Evolutionary conservation across 805 yeast genomes (phyloP), one percentile per base, ranked within the genome.

Genomic region (Metschnikowia lochheadii): DNA sequence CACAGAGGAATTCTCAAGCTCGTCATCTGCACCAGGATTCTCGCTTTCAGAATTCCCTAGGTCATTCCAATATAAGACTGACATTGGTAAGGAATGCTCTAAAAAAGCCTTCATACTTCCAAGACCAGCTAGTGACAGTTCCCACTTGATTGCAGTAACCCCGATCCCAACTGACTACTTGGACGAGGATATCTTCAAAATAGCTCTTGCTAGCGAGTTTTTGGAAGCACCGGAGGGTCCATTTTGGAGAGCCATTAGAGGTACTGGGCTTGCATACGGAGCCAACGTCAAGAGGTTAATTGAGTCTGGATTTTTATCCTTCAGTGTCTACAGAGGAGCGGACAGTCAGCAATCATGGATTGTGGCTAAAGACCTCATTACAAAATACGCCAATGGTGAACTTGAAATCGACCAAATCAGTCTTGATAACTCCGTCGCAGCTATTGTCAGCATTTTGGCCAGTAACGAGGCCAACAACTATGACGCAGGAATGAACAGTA

Each of bases 211-310:
- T 6, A 77, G 85, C 6, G 90, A 87, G 49, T 86, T 83, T 59
- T 72, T 94, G 49, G 87, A 85, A 56, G 86, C 89, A 35, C 89
- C 89, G 17, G 99, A 94, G 66, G 99, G 99, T 2, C 99, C 98
- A 34, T 85, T 92, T 55, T 92, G 98, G 97, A 80, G 89, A 60
- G 96, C 95, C 49, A 87, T 94, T 33, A 81, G 99, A 68, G 99
- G 99, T 38, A 79, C 90, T 1, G 99, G 99, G 2, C 72, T 88
- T 40, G 97, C 97, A 0, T 94, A 94, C 65, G 97, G 97, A 36
- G 94, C 92, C 1, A 52, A 53, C 40, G 74, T 89, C 57, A 63
- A 75, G 40, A 75, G 81, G 44, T 77, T 78, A 54, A 62, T 80
- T 11, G 96, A 89, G 57, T 69, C 80, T 38, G 92, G 95, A 3